phyloP scores from a whole-genome alignment of 2,329 filamentous ascomycete species.

The Dactylellina leptospora region DNA sequence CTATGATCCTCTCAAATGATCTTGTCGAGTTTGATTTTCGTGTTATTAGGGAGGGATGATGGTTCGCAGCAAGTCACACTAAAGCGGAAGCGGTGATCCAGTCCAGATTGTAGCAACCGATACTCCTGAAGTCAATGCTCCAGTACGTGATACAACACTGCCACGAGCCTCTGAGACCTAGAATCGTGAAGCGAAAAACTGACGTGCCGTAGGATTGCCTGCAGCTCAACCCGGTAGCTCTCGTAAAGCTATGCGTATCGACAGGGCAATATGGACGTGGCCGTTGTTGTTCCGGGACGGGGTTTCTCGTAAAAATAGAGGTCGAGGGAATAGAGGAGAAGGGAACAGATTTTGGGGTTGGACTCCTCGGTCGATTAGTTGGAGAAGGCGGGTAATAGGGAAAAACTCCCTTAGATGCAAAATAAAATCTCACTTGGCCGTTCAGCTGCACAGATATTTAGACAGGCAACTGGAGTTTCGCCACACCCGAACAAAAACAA shows the following conservation, averaged over 20 bases:
- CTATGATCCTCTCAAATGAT: constrained; percentile 26
- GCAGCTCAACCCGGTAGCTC: neutral
- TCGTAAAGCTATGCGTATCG: constrained; percentile 17
- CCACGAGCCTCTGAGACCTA: constrained; percentile 39
- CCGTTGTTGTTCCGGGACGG: constrained; percentile 35
- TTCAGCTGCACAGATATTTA: constrained; percentile 13
- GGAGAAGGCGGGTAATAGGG: constrained; percentile 46
- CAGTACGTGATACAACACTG: constrained; percentile 35
- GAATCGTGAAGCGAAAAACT: constrained; percentile 33
- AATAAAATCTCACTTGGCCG: constrained; percentile 21
- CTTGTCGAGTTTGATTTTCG: constrained; percentile 33
- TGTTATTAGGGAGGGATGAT: constrained; percentile 39
- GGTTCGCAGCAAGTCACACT: constrained; percentile 40
- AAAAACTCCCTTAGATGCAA: constrained; percentile 36
- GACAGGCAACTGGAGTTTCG: constrained; percentile 10
- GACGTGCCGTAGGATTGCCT: constrained; percentile 21
- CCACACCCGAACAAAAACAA: constrained; percentile 46
- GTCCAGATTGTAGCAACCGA: constrained; percentile 25
- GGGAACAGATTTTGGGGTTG: constrained; percentile 21
- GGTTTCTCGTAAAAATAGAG: constrained; percentile 24
- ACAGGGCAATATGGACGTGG: constrained; percentile 45
- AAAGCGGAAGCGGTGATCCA: constrained; percentile 47
- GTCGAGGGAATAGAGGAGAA: constrained; percentile 29
- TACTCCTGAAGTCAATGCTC: constrained; percentile 32
- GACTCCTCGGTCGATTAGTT: constrained; percentile 9